These are phyloP conservation scores for Yamadazyma dendronema DNA, from an alignment of 1,139 yeast genomes.

Conservation along the genomic window DNA sequence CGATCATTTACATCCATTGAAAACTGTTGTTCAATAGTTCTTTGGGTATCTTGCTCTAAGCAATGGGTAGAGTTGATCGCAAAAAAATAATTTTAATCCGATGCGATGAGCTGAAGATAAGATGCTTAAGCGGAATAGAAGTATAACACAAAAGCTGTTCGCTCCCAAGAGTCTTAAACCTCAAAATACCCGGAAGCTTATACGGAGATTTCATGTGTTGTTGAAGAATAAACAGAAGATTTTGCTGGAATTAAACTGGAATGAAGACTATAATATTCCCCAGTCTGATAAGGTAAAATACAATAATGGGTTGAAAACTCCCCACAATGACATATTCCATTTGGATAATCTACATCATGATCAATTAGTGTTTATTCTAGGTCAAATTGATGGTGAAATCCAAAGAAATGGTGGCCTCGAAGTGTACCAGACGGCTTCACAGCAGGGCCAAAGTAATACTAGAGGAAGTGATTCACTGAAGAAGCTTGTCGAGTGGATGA, in stretches of 20 bases:
- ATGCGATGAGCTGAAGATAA: constrained; percentile 1
- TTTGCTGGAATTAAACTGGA: constrained; percentile 23
- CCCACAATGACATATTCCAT: constrained; percentile 18
- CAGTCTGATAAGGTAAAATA: constrained; percentile 15
- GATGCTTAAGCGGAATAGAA: constrained; percentile 7
- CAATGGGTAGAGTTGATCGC: background rate
- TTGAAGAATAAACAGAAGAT: constrained; percentile 49
- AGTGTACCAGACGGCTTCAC: constrained; percentile 83
- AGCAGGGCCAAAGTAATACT: constrained; percentile 70
- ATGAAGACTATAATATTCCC: constrained; percentile 11
- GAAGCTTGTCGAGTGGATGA: constrained; percentile 67
- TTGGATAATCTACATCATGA: constrained; percentile 18
- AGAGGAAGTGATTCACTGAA: constrained; percentile 94
- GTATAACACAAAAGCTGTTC: constrained; percentile 19
- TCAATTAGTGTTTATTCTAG: constrained; percentile 34
- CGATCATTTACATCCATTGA: too few relatives aligned
- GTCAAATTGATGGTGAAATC: constrained; percentile 59
- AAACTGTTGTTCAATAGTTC: too few relatives aligned
- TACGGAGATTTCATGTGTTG: constrained; percentile 65
- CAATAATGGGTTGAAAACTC: constrained; percentile 14
- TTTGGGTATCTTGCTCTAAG: too few relatives aligned
- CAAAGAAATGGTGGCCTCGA: constrained; percentile 64
- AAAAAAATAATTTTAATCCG: background rate
- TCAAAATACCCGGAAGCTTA: constrained; percentile 60
- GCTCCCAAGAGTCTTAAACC: constrained; percentile 54